A percentile compares a stretch with the other conserved stretches of the same genome.
These are phyloP conservation scores for Isatis tinctoria DNA, from an alignment of 345 rosid genomes.

Conservation along the genomic window DNA sequence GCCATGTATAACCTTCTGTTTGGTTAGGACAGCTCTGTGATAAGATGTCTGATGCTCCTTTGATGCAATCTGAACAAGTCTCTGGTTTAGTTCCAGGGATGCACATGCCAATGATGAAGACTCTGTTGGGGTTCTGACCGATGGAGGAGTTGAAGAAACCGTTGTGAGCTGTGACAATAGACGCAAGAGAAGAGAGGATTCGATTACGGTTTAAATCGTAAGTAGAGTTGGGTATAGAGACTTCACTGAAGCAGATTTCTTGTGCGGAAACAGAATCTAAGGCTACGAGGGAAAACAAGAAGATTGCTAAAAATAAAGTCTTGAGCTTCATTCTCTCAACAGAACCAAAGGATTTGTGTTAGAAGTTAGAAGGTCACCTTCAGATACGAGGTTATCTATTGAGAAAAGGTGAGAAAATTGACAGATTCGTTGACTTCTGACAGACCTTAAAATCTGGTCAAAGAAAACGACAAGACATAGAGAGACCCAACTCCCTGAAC, in stretches of 20 bases:
- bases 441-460: neutral
- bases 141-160: slow-evolving; percentile 30
- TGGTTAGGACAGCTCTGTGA: slow-evolving; percentile 28
- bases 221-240: slow-evolving; percentile 19
- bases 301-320: neutral
- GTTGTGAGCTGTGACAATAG: neutral
- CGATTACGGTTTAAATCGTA: slow-evolving; percentile 20
- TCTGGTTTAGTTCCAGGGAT: slow-evolving; percentile 28
- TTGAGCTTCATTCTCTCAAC: slow-evolving; percentile 12
- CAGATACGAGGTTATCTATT: neutral
- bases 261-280: neutral
- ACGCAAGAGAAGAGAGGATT: slow-evolving; percentile 27
- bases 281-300: neutral
- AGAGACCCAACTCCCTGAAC: too few species aligned
- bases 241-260: slow-evolving; percentile 13
- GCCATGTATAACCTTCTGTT: slow-evolving; percentile 37
- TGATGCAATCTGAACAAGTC: slow-evolving; percentile 35
- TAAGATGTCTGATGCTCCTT: slow-evolving; percentile 1
- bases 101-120: slow-evolving; percentile 36
- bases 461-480: neutral
- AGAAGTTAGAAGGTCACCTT: neutral
- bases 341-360: neutral
- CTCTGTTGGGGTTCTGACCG: slow-evolving; percentile 19
- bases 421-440: neutral
- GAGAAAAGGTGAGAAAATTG: neutral